Conservation (phyloP, 2,329 filamentous ascomycete genomes). For the Paecilomyces variotii region DNA sequence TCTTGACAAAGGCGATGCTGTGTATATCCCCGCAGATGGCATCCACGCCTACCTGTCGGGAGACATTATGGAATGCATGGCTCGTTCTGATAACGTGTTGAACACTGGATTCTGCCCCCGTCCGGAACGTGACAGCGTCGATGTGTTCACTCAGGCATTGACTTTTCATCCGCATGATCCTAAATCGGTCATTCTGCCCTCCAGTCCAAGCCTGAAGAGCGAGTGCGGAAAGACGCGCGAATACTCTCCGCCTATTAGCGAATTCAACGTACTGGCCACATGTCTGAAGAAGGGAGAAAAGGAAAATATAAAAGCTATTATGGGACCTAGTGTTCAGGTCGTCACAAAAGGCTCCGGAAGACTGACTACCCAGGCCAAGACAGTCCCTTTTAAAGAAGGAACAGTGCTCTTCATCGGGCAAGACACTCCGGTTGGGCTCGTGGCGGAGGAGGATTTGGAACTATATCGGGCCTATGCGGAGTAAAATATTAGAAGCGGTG, state of each 20-base stretch:
- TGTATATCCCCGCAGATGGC: conserved; percentile 65
- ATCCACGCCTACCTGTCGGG: conserved; percentile 67
- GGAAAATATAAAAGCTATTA: conserved; percentile 48
- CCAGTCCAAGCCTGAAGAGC: conserved; percentile 33
- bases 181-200: conserved; percentile 48
- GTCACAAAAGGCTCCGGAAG: conserved; percentile 52
- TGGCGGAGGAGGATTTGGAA: conserved; percentile 36
- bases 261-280: conserved; percentile 62
- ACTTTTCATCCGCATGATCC: conserved; percentile 56
- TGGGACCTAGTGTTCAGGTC: conserved; percentile 57
- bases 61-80: conserved; percentile 74
- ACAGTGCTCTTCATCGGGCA: conserved; percentile 61
- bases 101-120: conserved; percentile 66
- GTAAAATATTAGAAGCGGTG: conserved; percentile 6
- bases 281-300: conserved; percentile 49
- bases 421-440: conserved; percentile 42
- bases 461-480: conserved; percentile 42
- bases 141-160: conserved; percentile 55
- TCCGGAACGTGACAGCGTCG: conserved; percentile 55
- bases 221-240: conserved; percentile 53
- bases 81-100: conserved; percentile 64
- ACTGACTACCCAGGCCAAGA: conserved; percentile 47
- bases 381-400: conserved; percentile 51
- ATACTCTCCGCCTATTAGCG: conserved; percentile 60
- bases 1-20: conserved; percentile 56